Base-by-base conservation (phyloP, 169 alveolate genomes). In the Plasmodium reichenowi region DNA sequence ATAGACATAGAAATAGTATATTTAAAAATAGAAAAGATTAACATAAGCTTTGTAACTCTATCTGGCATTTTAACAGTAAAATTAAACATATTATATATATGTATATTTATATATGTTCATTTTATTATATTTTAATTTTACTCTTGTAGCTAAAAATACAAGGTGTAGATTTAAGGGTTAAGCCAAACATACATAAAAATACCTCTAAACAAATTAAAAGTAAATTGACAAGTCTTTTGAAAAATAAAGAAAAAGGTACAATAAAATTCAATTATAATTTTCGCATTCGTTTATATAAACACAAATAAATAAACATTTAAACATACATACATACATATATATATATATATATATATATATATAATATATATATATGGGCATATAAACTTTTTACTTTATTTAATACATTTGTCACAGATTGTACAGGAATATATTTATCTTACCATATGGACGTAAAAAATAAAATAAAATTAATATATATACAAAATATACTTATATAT, bases 1-100 rank as follows among this genome's bases (percentile, higher is more conserved):
- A 64, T 76, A 76, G 88, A 76, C 43, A 54, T 76, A 76, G 88
- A 76, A 76, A 76, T 76, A 47, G 76, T 76, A 17, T 76, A 76
- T 56, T 76, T 76, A 54, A 76, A 76, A 76, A 76, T 76, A 12
- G 88, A 76, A 76, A 76, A 71, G 66, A 76, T 76, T 63, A 62
- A 76, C 15, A 76, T 76, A 50, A 76, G 76, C 45, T 76, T 63
- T 56, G 38, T 63, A 76, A 76, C 88, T 32, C 56, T 76, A 50
- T 76, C 88, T 22, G 88, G 88, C 52, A 43, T 76, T 15, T 38
- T 76, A 64, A 76, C 88, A 47, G 88, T 76, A 76, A 62, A 38
- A 74, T 13, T 3, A 74, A 60, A 43, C 20, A 24, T 26, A 60
- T 38, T 7, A 38, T 5, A 38, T 38, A 38, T 38, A 52, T 52